A percentile compares a stretch with the other conserved stretches of the same genome.
Evolutionary conservation across 83 land plant species (phyloP).

Genomic region (Thuja plicata): DNA sequence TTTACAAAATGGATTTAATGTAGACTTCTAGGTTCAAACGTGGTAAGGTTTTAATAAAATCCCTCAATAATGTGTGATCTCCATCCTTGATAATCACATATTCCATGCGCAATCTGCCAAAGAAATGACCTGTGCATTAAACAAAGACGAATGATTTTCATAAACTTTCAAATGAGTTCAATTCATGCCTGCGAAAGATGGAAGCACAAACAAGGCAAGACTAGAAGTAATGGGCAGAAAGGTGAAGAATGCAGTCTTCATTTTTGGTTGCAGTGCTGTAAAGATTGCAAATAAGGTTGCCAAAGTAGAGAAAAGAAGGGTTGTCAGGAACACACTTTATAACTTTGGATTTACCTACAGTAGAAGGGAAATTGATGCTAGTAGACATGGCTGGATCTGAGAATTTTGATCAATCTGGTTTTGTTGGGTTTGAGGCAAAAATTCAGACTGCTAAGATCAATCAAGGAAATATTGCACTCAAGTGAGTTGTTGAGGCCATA

Average conservation of each 20-base stretch:
- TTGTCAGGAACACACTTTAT: slow-evolving; percentile 91
- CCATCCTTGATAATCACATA: no score
- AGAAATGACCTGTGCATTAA: no score
- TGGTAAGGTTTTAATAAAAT: no score
- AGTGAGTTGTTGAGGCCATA: slow-evolving; percentile 96
- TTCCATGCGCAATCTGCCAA: no score
- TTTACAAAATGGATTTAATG: no score
- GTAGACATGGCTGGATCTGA: slow-evolving; percentile 99
- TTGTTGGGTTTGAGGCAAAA: slow-evolving; percentile 85
- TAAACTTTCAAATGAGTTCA: no score
- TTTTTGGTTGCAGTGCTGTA: slow-evolving; percentile 73
- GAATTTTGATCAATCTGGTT: slow-evolving; percentile 95
- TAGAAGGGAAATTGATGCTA: slow-evolving; percentile 91
- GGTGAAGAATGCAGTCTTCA: slow-evolving; percentile 74
- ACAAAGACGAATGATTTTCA: no score
- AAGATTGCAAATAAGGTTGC: slow-evolving; percentile 82
- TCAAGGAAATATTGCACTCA: slow-evolving; percentile 92
- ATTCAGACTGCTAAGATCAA: slow-evolving; percentile 96
- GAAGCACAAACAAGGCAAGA: no score
- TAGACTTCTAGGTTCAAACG: no score
- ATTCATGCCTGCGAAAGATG: no score
- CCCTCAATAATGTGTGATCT: no score
- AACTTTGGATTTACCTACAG: slow-evolving; percentile 81
- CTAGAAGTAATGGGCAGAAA: slow-evolving; percentile 87
- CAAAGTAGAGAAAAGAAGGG: slow-evolving; percentile 85